Base-by-base conservation (phyloP, 2,329 filamentous ascomycete genomes). In the Phyllosticta citribraziliensis region DNA sequence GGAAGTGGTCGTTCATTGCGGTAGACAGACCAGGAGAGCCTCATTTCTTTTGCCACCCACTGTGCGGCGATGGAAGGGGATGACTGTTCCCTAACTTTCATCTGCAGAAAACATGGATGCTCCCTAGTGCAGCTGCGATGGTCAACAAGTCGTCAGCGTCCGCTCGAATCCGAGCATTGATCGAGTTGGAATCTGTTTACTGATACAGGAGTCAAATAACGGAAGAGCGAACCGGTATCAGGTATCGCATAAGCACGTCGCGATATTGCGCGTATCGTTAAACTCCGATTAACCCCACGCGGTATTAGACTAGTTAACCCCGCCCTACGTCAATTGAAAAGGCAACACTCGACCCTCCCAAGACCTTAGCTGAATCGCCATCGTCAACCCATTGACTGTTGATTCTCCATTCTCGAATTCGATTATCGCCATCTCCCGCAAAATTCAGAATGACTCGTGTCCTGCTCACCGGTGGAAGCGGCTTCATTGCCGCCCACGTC, bases 401-500 rank as follows among this genome's bases (percentile, higher is more conserved):
- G 5, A 4, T 20, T 20, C 5, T 22, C 51, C n/a, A 19, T 10
- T 52, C 51, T 11, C 14, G 8, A 52, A 12, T 22, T 17, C 51
- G 19, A 52, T 52, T 52, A 10, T 52, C n/a, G 17, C 17, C 17
- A 52, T 17, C 12, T 52, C 51, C 11, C 1, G 5, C 33, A 11
- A 40, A 17, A 14, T 14, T 5, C 12, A n/a, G 33, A 61, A 52
- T 75, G 73, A 74, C 73, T 47, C 70, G 73, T 56, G 73, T 76
- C 59, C 66, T 76, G 3, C 70, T 76, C 51, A 75, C 73, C 20
- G 81, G 84, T 65, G 84, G 83, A 62, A 82, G 78, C 65, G 84
- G 84, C 74, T 87, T 87, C 72, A 86, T 87, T 65, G 84, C 84
- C 63, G 83, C 84, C 50, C 84, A 87, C 67, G 80, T 83, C n/a